Base-by-base conservation (phyloP, 1,139 yeast genomes). In the Pichia sp. region DNA sequence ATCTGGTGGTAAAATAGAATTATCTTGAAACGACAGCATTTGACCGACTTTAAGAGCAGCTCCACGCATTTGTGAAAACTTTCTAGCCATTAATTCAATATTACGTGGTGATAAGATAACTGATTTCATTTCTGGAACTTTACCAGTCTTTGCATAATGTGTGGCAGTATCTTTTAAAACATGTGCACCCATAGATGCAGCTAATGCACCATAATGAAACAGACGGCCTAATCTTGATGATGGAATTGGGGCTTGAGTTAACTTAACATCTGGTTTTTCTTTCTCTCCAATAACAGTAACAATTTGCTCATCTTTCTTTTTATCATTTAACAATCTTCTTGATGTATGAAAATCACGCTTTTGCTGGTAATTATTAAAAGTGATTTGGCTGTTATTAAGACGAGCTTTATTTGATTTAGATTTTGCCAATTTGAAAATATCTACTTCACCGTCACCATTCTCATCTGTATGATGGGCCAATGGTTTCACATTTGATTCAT, bases 31-130 rank as follows among this genome's bases (percentile, higher is more conserved):
- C 3, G 96, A 87, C 63, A 94, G 69, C 82, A 92, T 78, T 66
- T 92, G 99, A 16, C 98, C 99, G 44, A 92, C 76, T 61, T 92
- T 92, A 58, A 92, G 72, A 3, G 98, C 99, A 3, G 98, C 99
- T 12, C 99, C 99, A 60, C 99, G 76, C 99, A 92, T 92, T 60
- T 86, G 81, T 43, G 94, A 80, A 57, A 92, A 79, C 62, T 87
- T 89, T 54, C 76, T 79, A 16, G 96, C 95, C 71, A 92, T 78
- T 44, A 95, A 68, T 57, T 92, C 96, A 40, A 92, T 81, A 62
- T 92, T 92, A 27, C 78, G 76, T 3, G 95, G 90, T 4, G 87
- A 82, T 53, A 92, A 70, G 3, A 94, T 68, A 39, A 89, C 64
- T 2, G 84, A 77, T 50, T 74, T 74, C 65, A 80, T 66, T 12